Evolutionary conservation across 1,139 yeast genomes (phyloP).

Genomic region (Taphrina betulina): DNA sequence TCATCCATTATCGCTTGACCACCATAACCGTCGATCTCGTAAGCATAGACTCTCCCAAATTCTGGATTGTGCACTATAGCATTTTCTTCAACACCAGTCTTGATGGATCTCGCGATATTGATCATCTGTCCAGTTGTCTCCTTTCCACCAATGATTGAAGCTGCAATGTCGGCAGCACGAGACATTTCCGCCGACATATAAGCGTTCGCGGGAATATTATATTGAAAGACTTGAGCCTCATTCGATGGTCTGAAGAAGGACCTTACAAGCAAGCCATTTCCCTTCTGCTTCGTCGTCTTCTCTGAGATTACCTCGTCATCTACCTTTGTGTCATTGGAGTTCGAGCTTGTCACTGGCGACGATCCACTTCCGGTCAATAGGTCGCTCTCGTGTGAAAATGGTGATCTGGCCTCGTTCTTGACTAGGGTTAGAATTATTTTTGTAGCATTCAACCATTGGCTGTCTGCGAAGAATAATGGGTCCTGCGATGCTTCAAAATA

Average conservation of each 20-base stretch:
- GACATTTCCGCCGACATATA: slow-evolving; percentile 66
- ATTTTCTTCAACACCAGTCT: slow-evolving; percentile 58
- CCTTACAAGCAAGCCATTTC: slow-evolving; percentile 66
- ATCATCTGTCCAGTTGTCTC: slow-evolving; percentile 39
- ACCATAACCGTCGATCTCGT: slow-evolving; percentile 87
- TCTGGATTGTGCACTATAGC: slow-evolving; percentile 66
- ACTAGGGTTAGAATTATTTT: slow-evolving; percentile 56
- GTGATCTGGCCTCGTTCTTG: slow-evolving; percentile 61
- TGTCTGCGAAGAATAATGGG: slow-evolving; percentile 54
- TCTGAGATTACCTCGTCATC: no score
- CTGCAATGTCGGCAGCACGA: slow-evolving; percentile 32
- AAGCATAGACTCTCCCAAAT: slow-evolving; percentile 78
- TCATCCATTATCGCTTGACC: slow-evolving; percentile 77
- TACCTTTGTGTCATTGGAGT: slow-evolving; percentile 58
- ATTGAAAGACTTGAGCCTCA: slow-evolving; percentile 78
- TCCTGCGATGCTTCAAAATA: slow-evolving; percentile 59
- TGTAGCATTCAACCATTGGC: slow-evolving; percentile 62
- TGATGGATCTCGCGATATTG: slow-evolving; percentile 50
- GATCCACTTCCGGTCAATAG: slow-evolving; percentile 55
- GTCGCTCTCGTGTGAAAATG: slow-evolving; percentile 63
- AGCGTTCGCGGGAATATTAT: slow-evolving; percentile 82
- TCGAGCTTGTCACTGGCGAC: no score
- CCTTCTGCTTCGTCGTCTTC: slow-evolving; percentile 62
- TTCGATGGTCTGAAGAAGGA: slow-evolving; percentile 92
- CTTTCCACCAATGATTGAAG: background rate